A percentile compares a stretch with the other conserved stretches of the same genome.
Conservation (phyloP, 169 alveolate genomes). For the Ichthyophthirius multifiliis region DNA sequence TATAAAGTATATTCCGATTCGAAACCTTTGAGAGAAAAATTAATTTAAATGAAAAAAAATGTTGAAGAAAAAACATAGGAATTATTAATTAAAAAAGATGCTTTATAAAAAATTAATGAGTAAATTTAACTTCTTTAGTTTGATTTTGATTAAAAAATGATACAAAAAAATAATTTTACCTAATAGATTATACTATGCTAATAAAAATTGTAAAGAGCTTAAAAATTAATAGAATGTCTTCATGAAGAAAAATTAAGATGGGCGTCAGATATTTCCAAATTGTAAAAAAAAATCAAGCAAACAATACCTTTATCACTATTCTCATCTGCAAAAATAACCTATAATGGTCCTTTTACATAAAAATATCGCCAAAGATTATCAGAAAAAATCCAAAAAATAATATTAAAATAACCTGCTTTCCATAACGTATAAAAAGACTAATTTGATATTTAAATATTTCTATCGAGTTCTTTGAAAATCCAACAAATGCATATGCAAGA, state of each 20-base stretch:
- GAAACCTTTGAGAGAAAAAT: slow-evolving; percentile 63
- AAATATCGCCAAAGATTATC: slow-evolving; percentile 80
- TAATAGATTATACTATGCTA: slow-evolving; percentile 82
- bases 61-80: slow-evolving; percentile 71
- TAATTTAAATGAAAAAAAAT: slow-evolving; percentile 59
- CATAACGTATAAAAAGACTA: slow-evolving; percentile 62
- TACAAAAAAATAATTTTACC: slow-evolving; percentile 81
- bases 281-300: slow-evolving; percentile 62
- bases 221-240: slow-evolving; percentile 87
- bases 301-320: slow-evolving; percentile 89
- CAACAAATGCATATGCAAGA: slow-evolving; percentile 88
- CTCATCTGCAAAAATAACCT: slow-evolving; percentile 90
- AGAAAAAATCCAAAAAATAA: too few species aligned
- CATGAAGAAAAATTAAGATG: slow-evolving; percentile 92
- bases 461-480: slow-evolving; percentile 77
- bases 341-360: slow-evolving; percentile 92
- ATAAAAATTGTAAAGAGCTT: slow-evolving; percentile 90
- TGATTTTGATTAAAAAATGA: slow-evolving; percentile 85
- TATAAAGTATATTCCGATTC: slow-evolving; percentile 71
- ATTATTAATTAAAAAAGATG: slow-evolving; percentile 64
- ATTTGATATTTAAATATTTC: slow-evolving; percentile 73
- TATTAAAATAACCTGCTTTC: slow-evolving; percentile 82
- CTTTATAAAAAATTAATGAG: slow-evolving; percentile 81
- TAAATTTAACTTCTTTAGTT: slow-evolving; percentile 86
- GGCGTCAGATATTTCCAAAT: slow-evolving; percentile 79